Evolutionary conservation across 202 grass and related monocot genomes (phyloP).

Genomic region (Eragrostis tef): DNA sequence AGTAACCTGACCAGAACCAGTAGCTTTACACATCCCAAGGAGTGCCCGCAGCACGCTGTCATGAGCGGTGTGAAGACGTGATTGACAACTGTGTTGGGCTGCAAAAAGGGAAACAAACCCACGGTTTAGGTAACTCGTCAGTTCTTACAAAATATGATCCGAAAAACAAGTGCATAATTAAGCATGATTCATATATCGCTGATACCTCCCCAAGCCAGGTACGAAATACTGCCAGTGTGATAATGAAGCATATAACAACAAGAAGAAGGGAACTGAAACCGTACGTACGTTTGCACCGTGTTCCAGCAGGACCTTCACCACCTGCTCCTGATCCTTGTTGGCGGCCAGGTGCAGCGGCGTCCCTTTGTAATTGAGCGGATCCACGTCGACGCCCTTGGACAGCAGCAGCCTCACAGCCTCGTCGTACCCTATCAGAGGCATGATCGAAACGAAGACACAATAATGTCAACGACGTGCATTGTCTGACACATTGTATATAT

Average conservation of each 20-base stretch:
- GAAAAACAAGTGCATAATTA: too few relatives aligned
- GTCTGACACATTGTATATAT: too few relatives aligned
- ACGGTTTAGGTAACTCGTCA: too few relatives aligned
- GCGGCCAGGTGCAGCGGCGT: neutral
- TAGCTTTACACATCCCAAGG: neutral
- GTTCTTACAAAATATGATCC: too few relatives aligned
- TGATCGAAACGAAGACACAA: too few relatives aligned
- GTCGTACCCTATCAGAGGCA: neutral
- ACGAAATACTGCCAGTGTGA: too few relatives aligned
- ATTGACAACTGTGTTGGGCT: neutral
- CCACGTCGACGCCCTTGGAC: neutral
- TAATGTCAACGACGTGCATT: too few relatives aligned
- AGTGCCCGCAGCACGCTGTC: neutral
- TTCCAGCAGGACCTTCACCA: neutral
- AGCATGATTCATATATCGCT: too few relatives aligned
- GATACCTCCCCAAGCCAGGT: too few relatives aligned
- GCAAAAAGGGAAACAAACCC: neutral
- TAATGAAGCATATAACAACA: too few relatives aligned
- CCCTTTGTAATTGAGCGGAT: neutral
- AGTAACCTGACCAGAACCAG: neutral
- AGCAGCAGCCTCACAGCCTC: neutral
- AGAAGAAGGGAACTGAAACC: too few relatives aligned
- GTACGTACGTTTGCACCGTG: neutral
- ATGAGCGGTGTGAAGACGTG: neutral
- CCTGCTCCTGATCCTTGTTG: neutral